Percentiles rank a stretch among this genome's conserved stretches.
Evolutionary conservation across 2,329 filamentous ascomycete species (phyloP).

Genomic region (Trichoderma gracile): DNA sequence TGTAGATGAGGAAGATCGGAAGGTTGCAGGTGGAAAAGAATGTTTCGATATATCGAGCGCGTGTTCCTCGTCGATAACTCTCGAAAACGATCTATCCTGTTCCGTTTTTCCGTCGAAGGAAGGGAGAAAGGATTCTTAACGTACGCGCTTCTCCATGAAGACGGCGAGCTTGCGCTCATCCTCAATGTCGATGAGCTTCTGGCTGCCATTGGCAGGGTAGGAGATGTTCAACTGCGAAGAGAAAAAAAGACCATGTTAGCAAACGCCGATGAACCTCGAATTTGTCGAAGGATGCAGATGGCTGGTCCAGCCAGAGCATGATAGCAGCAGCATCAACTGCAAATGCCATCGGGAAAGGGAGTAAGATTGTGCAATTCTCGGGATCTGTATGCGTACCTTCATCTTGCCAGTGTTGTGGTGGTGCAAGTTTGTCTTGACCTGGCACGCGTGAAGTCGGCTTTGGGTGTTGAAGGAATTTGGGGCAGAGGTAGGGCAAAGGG

Average conservation of each 20-base stretch:
- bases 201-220: constrained; percentile 98
- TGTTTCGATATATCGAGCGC: constrained; percentile 11
- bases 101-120: constrained; percentile 18
- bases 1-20: background rate
- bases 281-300: too few species aligned
- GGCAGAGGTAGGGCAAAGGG: constrained; percentile 22
- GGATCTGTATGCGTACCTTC: constrained; percentile 43
- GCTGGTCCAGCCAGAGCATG: too few species aligned
- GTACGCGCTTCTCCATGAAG: constrained; percentile 97
- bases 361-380: background rate
- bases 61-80: constrained; percentile 24
- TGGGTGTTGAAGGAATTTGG: constrained; percentile 38
- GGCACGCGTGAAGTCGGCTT: constrained; percentile 40
- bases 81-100: constrained; percentile 1
- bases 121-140: constrained; percentile 39
- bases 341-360: background rate
- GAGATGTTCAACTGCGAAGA: constrained; percentile 60
- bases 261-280: background rate
- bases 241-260: constrained; percentile 37
- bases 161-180: constrained; percentile 99
- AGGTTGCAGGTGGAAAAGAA: background rate
- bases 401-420: constrained; percentile 50
- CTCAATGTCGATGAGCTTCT: constrained; percentile 98
- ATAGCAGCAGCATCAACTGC: background rate
- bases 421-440: constrained; percentile 49